A percentile compares a stretch with the other conserved stretches of the same genome.
These are phyloP conservation scores for Arachnopeziza araneosa DNA, from an alignment of 2,329 filamentous ascomycete genomes.

Conservation along the genomic window DNA sequence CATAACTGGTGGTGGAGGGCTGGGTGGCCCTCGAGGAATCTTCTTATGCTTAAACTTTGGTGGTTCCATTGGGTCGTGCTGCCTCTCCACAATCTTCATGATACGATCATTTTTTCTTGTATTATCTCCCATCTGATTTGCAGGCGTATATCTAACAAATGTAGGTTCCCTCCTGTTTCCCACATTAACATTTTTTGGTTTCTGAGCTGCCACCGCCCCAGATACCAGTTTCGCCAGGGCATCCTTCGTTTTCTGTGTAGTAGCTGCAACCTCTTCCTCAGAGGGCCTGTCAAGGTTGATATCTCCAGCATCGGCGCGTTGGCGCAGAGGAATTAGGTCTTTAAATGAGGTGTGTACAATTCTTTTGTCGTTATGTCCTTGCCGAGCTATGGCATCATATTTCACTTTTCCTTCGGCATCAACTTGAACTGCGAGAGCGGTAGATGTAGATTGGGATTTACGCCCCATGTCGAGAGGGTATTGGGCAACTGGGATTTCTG, in stretches of 20 bases:
- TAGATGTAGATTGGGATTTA: conserved; percentile 65
- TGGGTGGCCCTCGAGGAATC: conserved; percentile 87
- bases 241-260: conserved; percentile 82
- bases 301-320: conserved; percentile 88
- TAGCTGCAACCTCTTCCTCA: conserved; percentile 75
- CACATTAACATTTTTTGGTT: conserved; percentile 88
- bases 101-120: conserved; percentile 88
- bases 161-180: conserved; percentile 79
- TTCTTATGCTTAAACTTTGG: conserved; percentile 99
- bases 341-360: conserved; percentile 96
- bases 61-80: conserved; percentile 92
- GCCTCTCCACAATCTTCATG: conserved; percentile 95
- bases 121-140: conserved; percentile 90
- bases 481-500: conserved; percentile 87
- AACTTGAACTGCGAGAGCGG: conserved; percentile 88
- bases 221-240: conserved; percentile 77
- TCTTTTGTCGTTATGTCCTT: conserved; percentile 76
- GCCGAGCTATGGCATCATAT: conserved; percentile 89
- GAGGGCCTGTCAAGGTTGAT: conserved; percentile 80
- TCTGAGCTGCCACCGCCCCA: conserved; percentile 84
- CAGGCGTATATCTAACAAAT: conserved; percentile 91
- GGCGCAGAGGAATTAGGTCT: conserved; percentile 87
- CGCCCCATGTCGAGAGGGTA: conserved; percentile 94
- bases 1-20: conserved; percentile 88
- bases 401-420: conserved; percentile 90